Percentiles rank a stretch among this genome's conserved stretches.
Evolutionary conservation across 2,329 filamentous ascomycete genomes (phyloP).

Genomic region (Coleophoma crateriformis): DNA sequence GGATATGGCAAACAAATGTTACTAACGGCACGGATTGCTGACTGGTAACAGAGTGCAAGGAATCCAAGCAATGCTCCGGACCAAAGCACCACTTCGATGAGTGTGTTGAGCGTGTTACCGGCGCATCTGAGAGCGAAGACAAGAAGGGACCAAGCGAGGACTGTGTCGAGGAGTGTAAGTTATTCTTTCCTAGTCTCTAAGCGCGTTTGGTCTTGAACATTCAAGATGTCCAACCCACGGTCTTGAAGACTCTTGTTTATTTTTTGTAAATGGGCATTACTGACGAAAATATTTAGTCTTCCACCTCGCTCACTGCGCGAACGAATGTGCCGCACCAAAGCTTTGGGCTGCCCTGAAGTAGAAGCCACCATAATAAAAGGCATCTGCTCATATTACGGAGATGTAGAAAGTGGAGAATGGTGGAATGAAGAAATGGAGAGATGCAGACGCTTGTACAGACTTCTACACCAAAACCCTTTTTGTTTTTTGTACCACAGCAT

Average conservation of each 20-base stretch:
- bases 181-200: background rate
- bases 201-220: background rate
- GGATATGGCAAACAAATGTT: too few relatives aligned
- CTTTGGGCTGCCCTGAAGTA: slow-evolving; percentile 92
- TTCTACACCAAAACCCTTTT: slow-evolving; percentile 8
- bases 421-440: background rate
- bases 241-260: background rate
- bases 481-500: slow-evolving; percentile 21
- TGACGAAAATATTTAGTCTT: slow-evolving; percentile 62
- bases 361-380: slow-evolving; percentile 23
- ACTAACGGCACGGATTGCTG: background rate
- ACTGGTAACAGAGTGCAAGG: slow-evolving; percentile 68
- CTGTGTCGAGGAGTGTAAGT: slow-evolving; percentile 98
- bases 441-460: slow-evolving; percentile 19
- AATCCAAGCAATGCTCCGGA: slow-evolving; percentile 77
- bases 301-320: slow-evolving; percentile 96
- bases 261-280: background rate
- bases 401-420: slow-evolving; percentile 11
- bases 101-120: slow-evolving; percentile 89
- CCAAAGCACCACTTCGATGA: slow-evolving; percentile 98
- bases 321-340: slow-evolving; percentile 89
- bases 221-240: background rate
- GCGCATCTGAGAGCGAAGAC: slow-evolving; percentile 52
- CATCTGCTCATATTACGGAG: slow-evolving; percentile 6
- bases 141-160: slow-evolving; percentile 78